phyloP scores from a whole-genome alignment of 148 eudicot genomes.

The Amaranthus hypochondriacus region DNA sequence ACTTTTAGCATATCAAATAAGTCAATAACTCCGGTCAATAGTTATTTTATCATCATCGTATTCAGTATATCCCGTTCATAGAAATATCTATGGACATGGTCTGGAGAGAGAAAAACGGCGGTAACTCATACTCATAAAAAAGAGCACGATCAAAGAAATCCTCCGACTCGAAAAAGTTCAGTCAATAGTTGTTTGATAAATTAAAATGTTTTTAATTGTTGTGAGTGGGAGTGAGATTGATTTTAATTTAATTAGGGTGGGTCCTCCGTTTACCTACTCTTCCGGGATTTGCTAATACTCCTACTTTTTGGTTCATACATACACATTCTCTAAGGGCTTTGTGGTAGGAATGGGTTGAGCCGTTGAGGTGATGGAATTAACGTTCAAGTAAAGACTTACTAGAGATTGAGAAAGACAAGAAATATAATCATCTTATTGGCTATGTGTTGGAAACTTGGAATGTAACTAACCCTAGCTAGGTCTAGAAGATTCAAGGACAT shows the following conservation, averaged over 20 bases:
- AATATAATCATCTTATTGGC: not conserved
- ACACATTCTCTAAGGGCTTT: not conserved
- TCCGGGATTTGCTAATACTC: not conserved
- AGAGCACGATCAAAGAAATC: too few species aligned
- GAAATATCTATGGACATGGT: too few species aligned
- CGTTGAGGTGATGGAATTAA: not conserved
- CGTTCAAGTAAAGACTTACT: constrained; percentile 14
- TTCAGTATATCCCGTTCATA: too few species aligned
- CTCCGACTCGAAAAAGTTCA: too few species aligned
- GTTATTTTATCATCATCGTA: too few species aligned
- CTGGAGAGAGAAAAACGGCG: too few species aligned
- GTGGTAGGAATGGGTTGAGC: not conserved
- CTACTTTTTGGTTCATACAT: not conserved
- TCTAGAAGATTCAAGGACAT: not conserved
- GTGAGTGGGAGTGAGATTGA: not conserved
- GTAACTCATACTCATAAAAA: too few species aligned
- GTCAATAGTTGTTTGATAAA: too few species aligned
- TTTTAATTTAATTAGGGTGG: not conserved
- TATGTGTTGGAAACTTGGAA: not conserved
- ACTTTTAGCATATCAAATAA: too few species aligned
- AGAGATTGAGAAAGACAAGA: constrained; percentile 4
- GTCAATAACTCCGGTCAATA: too few species aligned
- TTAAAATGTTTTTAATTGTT: not conserved
- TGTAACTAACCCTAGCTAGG: not conserved
- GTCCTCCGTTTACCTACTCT: not conserved